Conservation (phyloP, 345 rosid genomes). For the Cardiospermum halicacabum region DNA sequence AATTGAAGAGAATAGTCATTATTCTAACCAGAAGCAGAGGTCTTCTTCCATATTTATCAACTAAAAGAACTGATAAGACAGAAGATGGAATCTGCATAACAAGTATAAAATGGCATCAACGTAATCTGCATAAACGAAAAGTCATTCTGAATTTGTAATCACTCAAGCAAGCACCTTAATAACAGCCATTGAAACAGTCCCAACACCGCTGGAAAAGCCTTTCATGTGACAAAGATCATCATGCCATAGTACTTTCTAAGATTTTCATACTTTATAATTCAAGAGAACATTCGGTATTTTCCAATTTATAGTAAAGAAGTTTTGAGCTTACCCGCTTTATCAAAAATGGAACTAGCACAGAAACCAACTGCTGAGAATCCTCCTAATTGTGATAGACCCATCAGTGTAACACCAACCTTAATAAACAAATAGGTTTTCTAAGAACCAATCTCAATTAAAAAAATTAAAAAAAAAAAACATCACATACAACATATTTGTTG, state of each 20-base stretch:
- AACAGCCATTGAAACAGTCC: constrained; percentile 17
- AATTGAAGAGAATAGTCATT: neutral
- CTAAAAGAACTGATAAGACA: constrained; percentile 8
- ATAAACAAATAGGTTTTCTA: neutral
- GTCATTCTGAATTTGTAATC: neutral
- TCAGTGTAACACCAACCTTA: constrained; percentile 53
- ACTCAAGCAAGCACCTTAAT: constrained; percentile 14
- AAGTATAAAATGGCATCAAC: neutral
- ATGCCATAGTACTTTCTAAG: neutral
- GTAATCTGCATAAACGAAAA: neutral
- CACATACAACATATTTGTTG: no score
- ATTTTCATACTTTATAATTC: neutral
- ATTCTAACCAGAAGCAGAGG: constrained; percentile 28
- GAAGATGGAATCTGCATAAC: constrained; percentile 21
- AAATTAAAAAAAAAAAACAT: no score
- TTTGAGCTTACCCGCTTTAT: constrained; percentile 38
- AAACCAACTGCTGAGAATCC: constrained; percentile 37
- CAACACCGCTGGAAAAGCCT: constrained; percentile 16
- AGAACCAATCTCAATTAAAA: no score
- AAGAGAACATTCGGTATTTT: no score
- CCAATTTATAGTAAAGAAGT: no score
- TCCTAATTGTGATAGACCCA: constrained; percentile 38
- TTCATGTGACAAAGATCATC: neutral
- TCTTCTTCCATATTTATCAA: constrained; percentile 30
- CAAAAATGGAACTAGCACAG: constrained; percentile 47